Evolutionary conservation across 75 land plant species (phyloP), one percentile per base, ranked within the genome.

Genomic region (Selaginella tamariscina): DNA sequence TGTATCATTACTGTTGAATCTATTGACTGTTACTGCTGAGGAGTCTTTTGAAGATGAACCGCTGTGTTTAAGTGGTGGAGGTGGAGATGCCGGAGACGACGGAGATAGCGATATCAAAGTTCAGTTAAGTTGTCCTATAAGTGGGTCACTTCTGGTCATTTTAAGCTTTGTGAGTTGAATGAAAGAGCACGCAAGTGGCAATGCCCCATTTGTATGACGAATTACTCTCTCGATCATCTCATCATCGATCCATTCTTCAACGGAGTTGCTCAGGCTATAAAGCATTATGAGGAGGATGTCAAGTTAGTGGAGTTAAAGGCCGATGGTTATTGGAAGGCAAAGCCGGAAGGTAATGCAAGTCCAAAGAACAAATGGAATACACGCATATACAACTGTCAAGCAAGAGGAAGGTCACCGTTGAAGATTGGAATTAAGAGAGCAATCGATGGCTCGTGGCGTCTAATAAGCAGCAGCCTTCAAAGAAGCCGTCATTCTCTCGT

Each of bases 151-250:
- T 49, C 11, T 49, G 54, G 11, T 20, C 54, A 49, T 11, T 49
- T 49, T 11, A 20, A 20, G 27, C 88, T 87, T 84, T 87, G 91
- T 44, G 93, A 95, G 69, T 75, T 95, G 29, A 88, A 86, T 74
- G 87, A 95, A 65, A 81, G 97, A 20, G 84, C 99, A 32, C 82
- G 93, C 65, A 95, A 95, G 98, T 94, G 98, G 98, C 98, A 94
- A 56, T 94, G 98, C 55, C 98, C 98, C 9, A 82, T 84, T 31
- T 94, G 98, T 71, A 71, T 90, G 32, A 85, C 82, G 74, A 94
- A 94, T 70, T 94, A 94, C 68, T 76, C 88, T 13, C 57, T 87
- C 69, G 94, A 87, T 32, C 63, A 75, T 66, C 56, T 90, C 23
- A 82, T 94, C 24, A 81, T 94, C 66, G 98, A 94, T 72, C 96